phyloP scores from a whole-genome alignment of 768 basidiomycete genomes.

The Mycena epipterygia region DNA sequence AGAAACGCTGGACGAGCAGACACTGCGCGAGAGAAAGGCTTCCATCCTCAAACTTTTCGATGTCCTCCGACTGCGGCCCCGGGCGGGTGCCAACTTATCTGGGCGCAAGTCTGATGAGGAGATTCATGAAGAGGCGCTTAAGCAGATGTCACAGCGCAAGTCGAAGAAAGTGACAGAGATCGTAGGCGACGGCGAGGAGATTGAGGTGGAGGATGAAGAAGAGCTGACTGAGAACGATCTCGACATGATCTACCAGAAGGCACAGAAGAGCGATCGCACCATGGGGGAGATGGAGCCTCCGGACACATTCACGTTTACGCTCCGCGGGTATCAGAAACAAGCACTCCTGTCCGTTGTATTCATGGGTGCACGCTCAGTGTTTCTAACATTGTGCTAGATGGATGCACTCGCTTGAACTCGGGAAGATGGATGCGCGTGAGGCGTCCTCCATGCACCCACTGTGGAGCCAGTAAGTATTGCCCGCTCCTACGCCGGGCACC shows the following conservation, averaged over 20 bases:
- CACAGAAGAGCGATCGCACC: constrained; percentile 82
- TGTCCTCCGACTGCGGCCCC: constrained; percentile 77
- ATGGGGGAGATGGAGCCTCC: constrained; percentile 89
- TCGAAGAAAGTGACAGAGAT: constrained; percentile 70
- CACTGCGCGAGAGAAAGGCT: constrained; percentile 84
- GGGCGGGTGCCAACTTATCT: constrained; percentile 57
- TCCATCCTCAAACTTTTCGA: constrained; percentile 83
- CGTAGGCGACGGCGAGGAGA: constrained; percentile 86
- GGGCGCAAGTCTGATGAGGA: constrained; percentile 49
- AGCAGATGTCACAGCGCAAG: constrained; percentile 54
- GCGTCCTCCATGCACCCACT: constrained; percentile 89
- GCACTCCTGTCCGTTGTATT: constrained; percentile 74
- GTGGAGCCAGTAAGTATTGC: constrained; percentile 85
- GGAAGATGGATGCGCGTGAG: constrained; percentile 76
- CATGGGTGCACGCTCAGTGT: not conserved
- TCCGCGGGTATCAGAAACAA: constrained; percentile 95
- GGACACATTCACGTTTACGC: constrained; percentile 77
- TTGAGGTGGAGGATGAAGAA: constrained; percentile 87
- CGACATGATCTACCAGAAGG: constrained; percentile 89
- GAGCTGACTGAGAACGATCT: constrained; percentile 87
- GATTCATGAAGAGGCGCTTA: constrained; percentile 56
- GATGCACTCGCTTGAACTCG: constrained; percentile 92
- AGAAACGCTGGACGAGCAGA: constrained; percentile 84
- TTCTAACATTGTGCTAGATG: constrained; percentile 65
- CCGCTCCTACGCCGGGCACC: constrained; percentile 3